phyloP scores from a whole-genome alignment of 345 rosid genomes.

The Lepidium aucheri region DNA sequence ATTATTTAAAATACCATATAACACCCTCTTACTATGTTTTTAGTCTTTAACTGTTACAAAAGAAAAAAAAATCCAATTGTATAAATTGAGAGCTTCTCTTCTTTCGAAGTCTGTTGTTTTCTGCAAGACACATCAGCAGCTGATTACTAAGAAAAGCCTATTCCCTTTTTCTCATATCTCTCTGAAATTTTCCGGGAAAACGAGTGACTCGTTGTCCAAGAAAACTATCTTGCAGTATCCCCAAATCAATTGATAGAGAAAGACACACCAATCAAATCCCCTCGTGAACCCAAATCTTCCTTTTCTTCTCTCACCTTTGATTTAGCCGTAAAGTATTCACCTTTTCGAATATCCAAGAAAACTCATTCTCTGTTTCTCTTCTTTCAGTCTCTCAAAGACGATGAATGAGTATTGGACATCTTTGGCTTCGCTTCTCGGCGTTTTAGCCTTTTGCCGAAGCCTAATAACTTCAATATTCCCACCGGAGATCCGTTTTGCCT shows the following conservation, averaged over 20 bases:
- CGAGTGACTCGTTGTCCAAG: not conserved
- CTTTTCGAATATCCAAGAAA: not conserved
- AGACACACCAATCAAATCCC: not conserved
- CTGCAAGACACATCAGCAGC: not conserved
- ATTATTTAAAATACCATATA: no score
- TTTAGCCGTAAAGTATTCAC: slow-evolving; percentile 7
- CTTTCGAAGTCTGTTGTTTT: no score
- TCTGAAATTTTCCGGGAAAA: not conserved
- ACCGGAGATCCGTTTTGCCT: slow-evolving; percentile 15
- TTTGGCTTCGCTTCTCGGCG: slow-evolving; percentile 22
- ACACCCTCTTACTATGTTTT: not conserved
- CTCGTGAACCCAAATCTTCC: not conserved
- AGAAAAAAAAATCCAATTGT: no score
- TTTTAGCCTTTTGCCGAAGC: slow-evolving; percentile 11
- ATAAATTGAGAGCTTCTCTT: no score
- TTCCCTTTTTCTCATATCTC: not conserved
- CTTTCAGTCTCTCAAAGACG: not conserved
- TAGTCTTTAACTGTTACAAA: not conserved
- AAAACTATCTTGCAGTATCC: not conserved
- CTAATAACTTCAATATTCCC: slow-evolving; percentile 10
- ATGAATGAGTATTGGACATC: slow-evolving; percentile 17
- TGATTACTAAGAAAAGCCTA: not conserved
- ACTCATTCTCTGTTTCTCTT: not conserved
- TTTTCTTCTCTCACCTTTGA: not conserved
- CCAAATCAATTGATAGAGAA: not conserved